phyloP scores from a whole-genome alignment of 495 filamentous ascomycete genomes.

The Aspergillus incahuasiensis region DNA sequence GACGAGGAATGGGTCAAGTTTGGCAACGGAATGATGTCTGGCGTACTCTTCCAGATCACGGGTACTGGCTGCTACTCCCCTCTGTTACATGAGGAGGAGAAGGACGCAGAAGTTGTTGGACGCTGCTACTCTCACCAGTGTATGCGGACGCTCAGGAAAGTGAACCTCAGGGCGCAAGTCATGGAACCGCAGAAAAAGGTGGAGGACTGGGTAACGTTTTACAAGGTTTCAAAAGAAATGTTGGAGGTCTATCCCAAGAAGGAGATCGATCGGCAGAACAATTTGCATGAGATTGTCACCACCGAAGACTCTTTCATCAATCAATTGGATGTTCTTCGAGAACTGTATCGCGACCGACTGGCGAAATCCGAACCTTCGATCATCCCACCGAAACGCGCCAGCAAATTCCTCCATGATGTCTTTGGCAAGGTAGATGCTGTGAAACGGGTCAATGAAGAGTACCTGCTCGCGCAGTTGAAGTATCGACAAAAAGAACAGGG shows the following conservation, averaged over 20 bases:
- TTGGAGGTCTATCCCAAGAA: constrained; percentile 67
- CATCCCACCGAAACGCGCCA: constrained; percentile 66
- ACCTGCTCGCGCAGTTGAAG: constrained; percentile 91
- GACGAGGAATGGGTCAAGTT: constrained; percentile 99
- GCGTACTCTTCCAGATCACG: constrained; percentile 90
- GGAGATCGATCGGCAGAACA: constrained; percentile 90
- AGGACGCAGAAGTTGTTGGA: constrained; percentile 53
- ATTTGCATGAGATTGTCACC: constrained; percentile 91
- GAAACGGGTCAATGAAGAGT: constrained; percentile 87
- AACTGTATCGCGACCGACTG: constrained; percentile 83
- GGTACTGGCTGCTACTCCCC: constrained; percentile 89
- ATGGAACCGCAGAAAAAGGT: constrained; percentile 62
- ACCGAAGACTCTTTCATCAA: constrained; percentile 89
- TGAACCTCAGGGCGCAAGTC: constrained; percentile 71
- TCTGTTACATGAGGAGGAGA: constrained; percentile 69
- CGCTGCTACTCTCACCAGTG: constrained; percentile 95
- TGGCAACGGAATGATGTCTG: constrained; percentile 65
- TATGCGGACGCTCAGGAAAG: constrained; percentile 88
- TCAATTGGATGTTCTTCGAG: constrained; percentile 75
- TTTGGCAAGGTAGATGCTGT: constrained; percentile 90
- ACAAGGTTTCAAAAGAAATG: constrained; percentile 74
- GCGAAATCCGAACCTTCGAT: constrained; percentile 69
- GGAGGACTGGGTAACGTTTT: constrained; percentile 89
- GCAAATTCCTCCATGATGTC: constrained; percentile 74
- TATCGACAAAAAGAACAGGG: constrained; percentile 97